These are phyloP conservation scores for Nakaseomyces delphensis DNA, from an alignment of 1,139 yeast genomes.

Conservation along the genomic window DNA sequence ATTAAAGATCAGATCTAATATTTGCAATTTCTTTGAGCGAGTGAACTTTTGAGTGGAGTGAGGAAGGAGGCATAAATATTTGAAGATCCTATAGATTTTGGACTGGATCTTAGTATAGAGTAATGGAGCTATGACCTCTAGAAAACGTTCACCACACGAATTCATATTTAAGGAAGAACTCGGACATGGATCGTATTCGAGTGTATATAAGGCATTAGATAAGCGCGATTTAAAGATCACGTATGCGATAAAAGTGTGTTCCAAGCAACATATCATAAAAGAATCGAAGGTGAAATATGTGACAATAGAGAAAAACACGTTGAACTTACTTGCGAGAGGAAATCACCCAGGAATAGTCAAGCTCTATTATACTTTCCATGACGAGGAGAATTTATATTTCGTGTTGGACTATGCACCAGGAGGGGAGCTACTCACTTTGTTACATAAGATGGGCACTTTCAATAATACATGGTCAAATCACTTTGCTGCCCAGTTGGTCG, in stretches of 20 bases:
- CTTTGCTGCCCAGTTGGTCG: slow-evolving; percentile 64
- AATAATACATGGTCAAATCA: slow-evolving; percentile 73
- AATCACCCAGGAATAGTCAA: slow-evolving; percentile 84
- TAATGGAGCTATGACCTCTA: slow-evolving; percentile 29
- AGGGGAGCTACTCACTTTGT: slow-evolving; percentile 77
- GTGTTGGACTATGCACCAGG: slow-evolving; percentile 89
- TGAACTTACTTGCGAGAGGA: slow-evolving; percentile 59
- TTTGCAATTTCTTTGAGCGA: too few species aligned
- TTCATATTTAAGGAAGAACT: slow-evolving; percentile 78
- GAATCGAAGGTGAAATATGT: slow-evolving; percentile 95
- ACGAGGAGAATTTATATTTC: slow-evolving; percentile 76
- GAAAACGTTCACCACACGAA: slow-evolving; percentile 66
- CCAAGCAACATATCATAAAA: slow-evolving; percentile 87
- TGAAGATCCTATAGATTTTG: too few species aligned
- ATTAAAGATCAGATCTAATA: too few species aligned
- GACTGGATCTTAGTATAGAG: neutral
- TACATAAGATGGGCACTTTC: slow-evolving; percentile 68
- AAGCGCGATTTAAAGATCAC: slow-evolving; percentile 31
- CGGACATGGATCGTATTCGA: slow-evolving; percentile 96
- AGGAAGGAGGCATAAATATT: neutral
- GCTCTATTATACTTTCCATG: slow-evolving; percentile 88
- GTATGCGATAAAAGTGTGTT: slow-evolving; percentile 86
- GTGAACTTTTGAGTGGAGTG: too few species aligned
- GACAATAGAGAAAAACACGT: slow-evolving; percentile 87
- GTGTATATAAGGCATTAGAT: slow-evolving; percentile 82